A percentile compares a stretch with the other conserved stretches of the same genome.
Conservation (phyloP, 768 basidiomycete species). For the Lactarius tabidus region DNA sequence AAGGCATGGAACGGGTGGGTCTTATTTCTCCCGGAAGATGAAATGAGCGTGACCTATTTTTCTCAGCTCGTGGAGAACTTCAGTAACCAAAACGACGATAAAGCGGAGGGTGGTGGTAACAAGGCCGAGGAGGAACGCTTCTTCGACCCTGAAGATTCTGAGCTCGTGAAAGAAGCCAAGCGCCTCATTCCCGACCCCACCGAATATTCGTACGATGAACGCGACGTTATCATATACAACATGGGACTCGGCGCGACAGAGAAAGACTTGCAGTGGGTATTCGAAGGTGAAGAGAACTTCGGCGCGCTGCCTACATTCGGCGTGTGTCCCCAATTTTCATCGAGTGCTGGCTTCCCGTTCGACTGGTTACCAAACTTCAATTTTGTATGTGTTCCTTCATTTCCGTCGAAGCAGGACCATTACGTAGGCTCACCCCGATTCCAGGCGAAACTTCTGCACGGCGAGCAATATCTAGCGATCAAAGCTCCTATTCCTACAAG, state of each 20-base stretch:
- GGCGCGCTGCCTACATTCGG: constrained; percentile 89
- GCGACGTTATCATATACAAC: constrained; percentile 93
- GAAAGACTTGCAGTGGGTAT: constrained; percentile 88
- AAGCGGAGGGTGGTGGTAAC: constrained; percentile 21
- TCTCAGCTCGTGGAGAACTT: constrained; percentile 56
- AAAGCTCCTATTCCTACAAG: constrained; percentile 82
- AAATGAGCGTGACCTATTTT: background rate
- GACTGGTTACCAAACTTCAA: constrained; percentile 96
- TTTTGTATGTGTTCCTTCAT: constrained; percentile 54
- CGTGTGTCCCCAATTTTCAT: constrained; percentile 85
- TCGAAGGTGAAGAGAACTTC: constrained; percentile 86
- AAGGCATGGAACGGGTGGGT: constrained; percentile 70
- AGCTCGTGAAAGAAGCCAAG: constrained; percentile 81
- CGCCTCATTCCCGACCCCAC: constrained; percentile 47
- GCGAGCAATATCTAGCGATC: constrained; percentile 92
- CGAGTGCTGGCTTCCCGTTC: constrained; percentile 60
- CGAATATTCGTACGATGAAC: constrained; percentile 76
- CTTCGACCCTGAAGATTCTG: constrained; percentile 76
- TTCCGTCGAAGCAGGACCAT: constrained; percentile 4
- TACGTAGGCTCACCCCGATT: background rate
- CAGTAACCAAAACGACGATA: constrained; percentile 37
- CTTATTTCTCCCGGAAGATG: background rate
- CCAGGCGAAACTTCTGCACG: constrained; percentile 94
- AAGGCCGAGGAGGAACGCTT: constrained; percentile 40
- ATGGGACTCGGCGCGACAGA: constrained; percentile 92